Evolutionary conservation across 208 protist species (phyloP).

Genomic region (Acanthamoeba castellanii): DNA sequence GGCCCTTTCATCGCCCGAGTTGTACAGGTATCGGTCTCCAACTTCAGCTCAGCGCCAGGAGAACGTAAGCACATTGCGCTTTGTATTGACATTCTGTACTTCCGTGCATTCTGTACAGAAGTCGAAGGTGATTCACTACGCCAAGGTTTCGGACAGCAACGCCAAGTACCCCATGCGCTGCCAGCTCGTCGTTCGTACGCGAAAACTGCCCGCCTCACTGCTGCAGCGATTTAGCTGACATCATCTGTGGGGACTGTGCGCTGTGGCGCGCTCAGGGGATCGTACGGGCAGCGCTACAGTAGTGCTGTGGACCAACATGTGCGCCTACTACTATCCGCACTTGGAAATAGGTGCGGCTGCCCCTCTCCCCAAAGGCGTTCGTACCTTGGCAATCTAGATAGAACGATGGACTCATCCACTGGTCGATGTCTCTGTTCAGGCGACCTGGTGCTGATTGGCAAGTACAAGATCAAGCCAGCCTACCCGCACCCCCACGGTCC

Average conservation of each 20-base stretch:
- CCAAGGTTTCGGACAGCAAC: slow-evolving; percentile 20
- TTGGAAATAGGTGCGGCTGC: slow-evolving; percentile 10
- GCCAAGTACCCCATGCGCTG: slow-evolving; percentile 38
- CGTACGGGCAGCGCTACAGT: slow-evolving; percentile 2
- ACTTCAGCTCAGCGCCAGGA: neutral
- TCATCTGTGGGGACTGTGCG: neutral
- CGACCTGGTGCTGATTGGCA: slow-evolving; percentile 32
- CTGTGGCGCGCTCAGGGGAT: slow-evolving; percentile 4
- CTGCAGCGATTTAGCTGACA: neutral
- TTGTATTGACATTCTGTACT: too few relatives aligned
- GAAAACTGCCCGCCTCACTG: neutral
- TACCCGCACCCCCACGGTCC: slow-evolving; percentile 45
- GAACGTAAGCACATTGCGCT: neutral
- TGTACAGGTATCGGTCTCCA: neutral
- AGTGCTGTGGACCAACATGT: slow-evolving; percentile 67
- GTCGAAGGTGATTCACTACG: slow-evolving; percentile 60
- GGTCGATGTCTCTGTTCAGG: neutral
- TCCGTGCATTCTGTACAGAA: neutral
- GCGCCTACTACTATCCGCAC: slow-evolving; percentile 46
- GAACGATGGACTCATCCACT: too few relatives aligned
- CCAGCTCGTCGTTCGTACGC: slow-evolving; percentile 53
- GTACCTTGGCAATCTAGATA: too few relatives aligned
- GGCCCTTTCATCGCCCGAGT: slow-evolving; percentile 22
- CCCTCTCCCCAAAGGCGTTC: too few relatives aligned
- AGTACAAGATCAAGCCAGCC: slow-evolving; percentile 44